These are phyloP conservation scores for Combretum micranthum DNA, from an alignment of 345 rosid genomes.

Conservation along the genomic window DNA sequence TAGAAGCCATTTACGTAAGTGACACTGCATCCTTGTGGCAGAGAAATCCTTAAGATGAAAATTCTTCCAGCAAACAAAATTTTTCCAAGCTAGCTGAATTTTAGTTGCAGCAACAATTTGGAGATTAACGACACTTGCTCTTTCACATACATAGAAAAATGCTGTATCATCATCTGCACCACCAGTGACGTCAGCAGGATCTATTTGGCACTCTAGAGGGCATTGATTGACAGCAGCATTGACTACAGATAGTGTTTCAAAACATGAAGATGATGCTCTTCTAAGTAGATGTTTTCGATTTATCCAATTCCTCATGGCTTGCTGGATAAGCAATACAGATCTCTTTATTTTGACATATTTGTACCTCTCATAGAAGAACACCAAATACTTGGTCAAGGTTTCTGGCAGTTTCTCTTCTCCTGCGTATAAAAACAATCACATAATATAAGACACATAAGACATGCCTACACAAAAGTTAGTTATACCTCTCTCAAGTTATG, in stretches of 20 bases:
- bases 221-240: background rate
- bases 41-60: slow-evolving; percentile 23
- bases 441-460: background rate
- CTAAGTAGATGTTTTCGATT: slow-evolving; percentile 13
- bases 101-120: slow-evolving; percentile 36
- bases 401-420: slow-evolving; percentile 25
- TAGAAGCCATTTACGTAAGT: slow-evolving; percentile 34
- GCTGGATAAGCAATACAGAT: slow-evolving; percentile 46
- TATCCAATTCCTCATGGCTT: slow-evolving; percentile 50
- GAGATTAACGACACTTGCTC: slow-evolving; percentile 19
- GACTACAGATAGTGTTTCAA: background rate
- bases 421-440: slow-evolving; percentile 21
- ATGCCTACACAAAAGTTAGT: background rate
- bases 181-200: background rate
- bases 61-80: slow-evolving; percentile 14
- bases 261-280: background rate
- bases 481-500: slow-evolving; percentile 1
- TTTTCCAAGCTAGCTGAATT: slow-evolving; percentile 60
- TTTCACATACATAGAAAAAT: slow-evolving; percentile 12
- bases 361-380: slow-evolving; percentile 44
- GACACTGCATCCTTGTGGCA: slow-evolving; percentile 45
- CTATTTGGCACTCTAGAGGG: background rate
- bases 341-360: slow-evolving; percentile 35
- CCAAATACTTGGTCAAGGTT: slow-evolving; percentile 21
- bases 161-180: background rate